Conservation (phyloP, 1,284 basidiomycete genomes). For the Tremellales sp. region DNA sequence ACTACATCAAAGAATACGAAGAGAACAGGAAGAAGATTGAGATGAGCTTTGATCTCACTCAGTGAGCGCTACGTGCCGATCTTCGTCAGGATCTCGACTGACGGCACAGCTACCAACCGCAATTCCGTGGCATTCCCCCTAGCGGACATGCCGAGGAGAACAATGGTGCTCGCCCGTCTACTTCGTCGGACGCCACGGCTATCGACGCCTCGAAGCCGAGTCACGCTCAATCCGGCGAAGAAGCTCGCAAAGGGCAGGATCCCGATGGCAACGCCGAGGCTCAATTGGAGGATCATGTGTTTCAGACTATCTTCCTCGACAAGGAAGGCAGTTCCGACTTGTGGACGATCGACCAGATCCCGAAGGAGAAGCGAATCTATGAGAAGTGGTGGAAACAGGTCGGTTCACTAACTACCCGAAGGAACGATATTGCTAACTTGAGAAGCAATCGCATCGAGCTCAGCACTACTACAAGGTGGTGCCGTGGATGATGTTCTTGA, state of each 20-base stretch:
- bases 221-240: constrained; percentile 1
- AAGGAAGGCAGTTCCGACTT: constrained; percentile 5
- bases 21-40: constrained; percentile 6
- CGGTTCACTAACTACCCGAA: too few species aligned
- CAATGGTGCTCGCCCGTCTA: background rate
- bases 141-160: background rate
- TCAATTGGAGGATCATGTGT: constrained; percentile 7
- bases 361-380: constrained; percentile 3
- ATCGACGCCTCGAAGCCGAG: background rate
- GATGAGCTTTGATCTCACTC: constrained; percentile 9
- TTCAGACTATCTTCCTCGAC: constrained; percentile 14
- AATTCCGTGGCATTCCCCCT: constrained; percentile 5
- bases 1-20: constrained; percentile 10
- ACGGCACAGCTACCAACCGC: constrained; percentile 3
- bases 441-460: too few species aligned
- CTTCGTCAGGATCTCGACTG: background rate
- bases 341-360: constrained; percentile 6
- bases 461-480: too few species aligned
- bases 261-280: constrained; percentile 5
- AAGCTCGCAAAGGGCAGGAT: background rate
- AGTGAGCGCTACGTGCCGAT: too few species aligned
- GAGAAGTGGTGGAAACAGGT: constrained; percentile 11
- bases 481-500: too few species aligned
- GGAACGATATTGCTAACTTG: too few species aligned
- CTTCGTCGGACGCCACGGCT: constrained; percentile 2